These are phyloP conservation scores for Radiomyces spectabilis DNA, from an alignment of 192 early-diverging fungal genomes.

Conservation along the genomic window DNA sequence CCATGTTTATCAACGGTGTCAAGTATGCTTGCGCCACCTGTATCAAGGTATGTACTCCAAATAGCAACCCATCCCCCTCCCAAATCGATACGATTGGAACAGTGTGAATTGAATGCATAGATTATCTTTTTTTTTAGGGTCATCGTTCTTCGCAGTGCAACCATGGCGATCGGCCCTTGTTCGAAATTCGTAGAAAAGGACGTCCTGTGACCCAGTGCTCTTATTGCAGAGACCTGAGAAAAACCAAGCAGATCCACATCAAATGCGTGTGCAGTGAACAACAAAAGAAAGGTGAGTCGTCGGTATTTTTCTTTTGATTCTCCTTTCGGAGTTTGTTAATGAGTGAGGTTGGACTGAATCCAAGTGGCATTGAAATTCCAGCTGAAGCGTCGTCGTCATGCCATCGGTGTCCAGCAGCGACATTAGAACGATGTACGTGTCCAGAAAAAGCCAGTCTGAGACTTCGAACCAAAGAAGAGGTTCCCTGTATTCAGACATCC, in stretches of 20 bases:
- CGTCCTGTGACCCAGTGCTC: constrained; percentile 61
- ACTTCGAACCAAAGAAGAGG: too few relatives aligned
- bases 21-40: constrained; percentile 18
- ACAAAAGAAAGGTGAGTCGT: background rate
- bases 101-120: background rate
- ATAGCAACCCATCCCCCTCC: background rate
- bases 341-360: too few relatives aligned
- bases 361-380: too few relatives aligned
- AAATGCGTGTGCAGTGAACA: constrained; percentile 49
- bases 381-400: too few relatives aligned
- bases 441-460: too few relatives aligned
- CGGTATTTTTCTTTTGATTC: too few relatives aligned
- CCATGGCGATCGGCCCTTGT: constrained; percentile 42
- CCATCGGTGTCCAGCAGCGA: too few relatives aligned
- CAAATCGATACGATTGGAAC: too few relatives aligned
- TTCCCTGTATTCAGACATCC: too few relatives aligned
- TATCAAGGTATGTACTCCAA: constrained; percentile 11
- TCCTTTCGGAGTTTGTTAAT: too few relatives aligned
- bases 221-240: constrained; percentile 57
- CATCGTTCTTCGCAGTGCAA: constrained; percentile 20
- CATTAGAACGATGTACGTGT: too few relatives aligned
- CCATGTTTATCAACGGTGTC: constrained; percentile 13
- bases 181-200: constrained; percentile 58
- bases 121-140: constrained; percentile 8
- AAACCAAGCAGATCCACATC: constrained; percentile 54